A percentile compares a stretch with the other conserved stretches of the same genome.
Evolutionary conservation across 768 basidiomycete species (phyloP).

Genomic region (Cystofilobasidium capitatum): DNA sequence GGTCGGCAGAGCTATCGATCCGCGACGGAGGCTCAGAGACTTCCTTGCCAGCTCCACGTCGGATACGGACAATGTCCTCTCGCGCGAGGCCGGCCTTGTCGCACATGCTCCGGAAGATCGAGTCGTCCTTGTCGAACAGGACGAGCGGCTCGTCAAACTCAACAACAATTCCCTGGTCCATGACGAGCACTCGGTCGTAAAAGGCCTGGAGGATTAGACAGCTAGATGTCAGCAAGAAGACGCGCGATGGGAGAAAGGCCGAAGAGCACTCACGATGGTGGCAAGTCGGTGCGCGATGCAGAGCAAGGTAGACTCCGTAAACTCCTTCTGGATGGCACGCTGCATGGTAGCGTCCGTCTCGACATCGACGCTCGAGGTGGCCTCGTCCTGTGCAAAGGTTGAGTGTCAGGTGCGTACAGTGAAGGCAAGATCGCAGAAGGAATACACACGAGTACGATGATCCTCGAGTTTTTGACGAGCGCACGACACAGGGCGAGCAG

Average conservation of each 20-base stretch:
- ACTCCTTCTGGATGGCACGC: conserved; percentile 55
- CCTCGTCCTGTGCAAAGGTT: conserved; percentile 48
- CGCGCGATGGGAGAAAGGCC: background rate
- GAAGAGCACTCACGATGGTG: background rate
- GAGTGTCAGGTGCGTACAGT: conserved; percentile 6
- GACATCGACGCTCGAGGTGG: conserved; percentile 54
- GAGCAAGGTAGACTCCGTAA: conserved; percentile 42
- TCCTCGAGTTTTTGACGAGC: conserved; percentile 52
- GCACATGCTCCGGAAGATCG: conserved; percentile 62
- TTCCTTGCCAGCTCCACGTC: conserved; percentile 29
- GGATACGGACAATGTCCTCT: conserved; percentile 51
- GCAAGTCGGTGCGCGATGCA: conserved; percentile 29
- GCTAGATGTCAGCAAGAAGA: background rate
- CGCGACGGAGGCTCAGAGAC: conserved; percentile 1
- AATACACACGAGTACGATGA: conserved; percentile 49
- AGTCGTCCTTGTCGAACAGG: conserved; percentile 41
- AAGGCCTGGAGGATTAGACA: conserved; percentile 34
- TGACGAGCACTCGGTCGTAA: conserved; percentile 39
- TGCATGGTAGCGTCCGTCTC: conserved; percentile 57
- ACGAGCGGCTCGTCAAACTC: conserved; percentile 35
- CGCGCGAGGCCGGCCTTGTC: conserved; percentile 54
- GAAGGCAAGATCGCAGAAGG: background rate
- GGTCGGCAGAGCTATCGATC: background rate
- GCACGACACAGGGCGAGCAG: conserved; percentile 51
- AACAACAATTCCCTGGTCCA: conserved; percentile 34